Base-by-base conservation (phyloP, 495 filamentous ascomycete genomes). In the Trichoderma virens region DNA sequence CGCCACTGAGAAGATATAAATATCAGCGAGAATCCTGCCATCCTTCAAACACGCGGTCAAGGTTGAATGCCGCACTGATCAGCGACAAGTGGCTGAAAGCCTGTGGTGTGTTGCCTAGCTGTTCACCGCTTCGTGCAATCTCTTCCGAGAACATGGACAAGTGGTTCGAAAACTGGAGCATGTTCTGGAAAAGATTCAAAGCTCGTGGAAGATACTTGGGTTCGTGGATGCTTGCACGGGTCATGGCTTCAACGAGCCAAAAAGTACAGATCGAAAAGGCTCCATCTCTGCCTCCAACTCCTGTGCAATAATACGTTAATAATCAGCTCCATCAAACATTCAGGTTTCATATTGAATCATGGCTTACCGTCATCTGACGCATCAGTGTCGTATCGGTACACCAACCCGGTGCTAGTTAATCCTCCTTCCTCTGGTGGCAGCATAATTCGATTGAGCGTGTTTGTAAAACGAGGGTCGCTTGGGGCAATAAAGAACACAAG, bases 251-350 rank as follows among this genome's bases (percentile, higher is more conserved):
- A 3, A 90, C 85, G 4, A 90, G 81, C 88, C 88, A 90, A 72
- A 89, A 90, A 0, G 87, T 91, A 65, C 87, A 88, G 87, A 91
- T 90, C 70, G 82, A 83, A 69, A 91, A 91, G 23, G 87, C 86
- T n/a, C 88, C 88, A 73, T 91, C 88, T 32, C 83, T 77, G 25
- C 88, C 88, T 39, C 86, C 85, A 5, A 91, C 84, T n/a, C 88
- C 87, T 89, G 66, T 65, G 5, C 2, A 32, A 30, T 60, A n/a
- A 30, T 5, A 28, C 31, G 59, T 56, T 64, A 66, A 62, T 32
- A 14, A 27, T 2, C 47, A 34, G n/a, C 23, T 20, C 11, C 8
- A 6, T 20, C 41, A 5, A n/a, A 11, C 14, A 1, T 23, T 31
- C 25, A 20, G 34, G 8, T 25, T 28, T 30, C 20, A 9, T 2